phyloP scores from a whole-genome alignment of 2,329 filamentous ascomycete species.

The Stagonosporopsis rhizophila region DNA sequence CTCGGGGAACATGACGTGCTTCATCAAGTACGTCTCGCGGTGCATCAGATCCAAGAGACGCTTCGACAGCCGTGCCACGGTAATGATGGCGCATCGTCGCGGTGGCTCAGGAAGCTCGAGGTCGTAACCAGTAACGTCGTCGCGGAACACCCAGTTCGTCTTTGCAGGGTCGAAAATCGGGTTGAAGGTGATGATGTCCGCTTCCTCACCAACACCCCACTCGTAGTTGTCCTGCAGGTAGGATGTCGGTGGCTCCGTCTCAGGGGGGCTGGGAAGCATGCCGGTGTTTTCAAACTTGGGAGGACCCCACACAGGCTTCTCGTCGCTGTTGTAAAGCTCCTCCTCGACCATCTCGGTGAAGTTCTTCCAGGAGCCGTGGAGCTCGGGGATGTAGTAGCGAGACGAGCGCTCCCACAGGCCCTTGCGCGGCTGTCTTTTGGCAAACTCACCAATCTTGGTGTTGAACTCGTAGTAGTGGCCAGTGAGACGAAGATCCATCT shows the following conservation, averaged over 20 bases:
- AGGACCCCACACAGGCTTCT: conserved; percentile 70
- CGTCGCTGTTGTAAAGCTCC: conserved; percentile 58
- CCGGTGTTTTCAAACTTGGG: conserved; percentile 55
- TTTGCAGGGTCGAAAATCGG: conserved; percentile 79
- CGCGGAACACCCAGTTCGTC: conserved; percentile 75
- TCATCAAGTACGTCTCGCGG: conserved; percentile 73
- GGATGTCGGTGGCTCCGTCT: conserved; percentile 67
- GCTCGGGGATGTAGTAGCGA: conserved; percentile 74
- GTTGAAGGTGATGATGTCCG: conserved; percentile 75
- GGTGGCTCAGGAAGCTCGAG: conserved; percentile 64
- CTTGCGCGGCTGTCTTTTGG: conserved; percentile 71
- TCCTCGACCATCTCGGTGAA: conserved; percentile 71
- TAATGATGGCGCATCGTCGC: conserved; percentile 78
- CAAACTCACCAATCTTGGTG: conserved; percentile 69
- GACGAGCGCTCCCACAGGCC: conserved; percentile 77
- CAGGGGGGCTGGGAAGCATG: conserved; percentile 66
- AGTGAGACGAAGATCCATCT: conserved; percentile 82
- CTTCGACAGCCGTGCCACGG: conserved; percentile 75
- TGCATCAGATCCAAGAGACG: conserved; percentile 78
- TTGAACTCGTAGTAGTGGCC: conserved; percentile 86
- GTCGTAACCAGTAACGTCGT: conserved; percentile 73
- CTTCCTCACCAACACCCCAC: conserved; percentile 79
- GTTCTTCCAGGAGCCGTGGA: conserved; percentile 71
- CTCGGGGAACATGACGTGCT: conserved; percentile 76
- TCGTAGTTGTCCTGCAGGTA: conserved; percentile 70